Conservation (phyloP, 768 basidiomycete species). For the Mycena metata region DNA sequence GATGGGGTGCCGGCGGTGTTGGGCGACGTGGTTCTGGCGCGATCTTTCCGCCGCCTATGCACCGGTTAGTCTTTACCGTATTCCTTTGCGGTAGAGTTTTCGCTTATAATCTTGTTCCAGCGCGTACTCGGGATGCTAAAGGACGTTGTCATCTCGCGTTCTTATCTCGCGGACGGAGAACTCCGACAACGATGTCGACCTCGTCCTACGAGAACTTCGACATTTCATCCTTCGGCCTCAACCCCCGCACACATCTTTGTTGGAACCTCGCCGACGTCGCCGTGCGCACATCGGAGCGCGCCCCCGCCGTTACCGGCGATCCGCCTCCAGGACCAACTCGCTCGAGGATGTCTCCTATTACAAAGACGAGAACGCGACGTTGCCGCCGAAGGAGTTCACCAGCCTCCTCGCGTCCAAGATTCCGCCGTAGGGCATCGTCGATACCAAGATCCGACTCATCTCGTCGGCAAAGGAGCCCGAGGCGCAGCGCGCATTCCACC, state of each 20-base stretch:
- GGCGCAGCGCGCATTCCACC: constrained; percentile 62
- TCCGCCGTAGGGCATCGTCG: constrained; percentile 75
- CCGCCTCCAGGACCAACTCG: constrained; percentile 72
- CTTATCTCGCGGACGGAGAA: constrained; percentile 84
- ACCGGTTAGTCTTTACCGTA: constrained; percentile 49
- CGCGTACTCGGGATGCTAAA: constrained; percentile 63
- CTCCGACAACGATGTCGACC: constrained; percentile 74
- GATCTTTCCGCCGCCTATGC: constrained; percentile 85
- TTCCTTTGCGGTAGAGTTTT: neutral
- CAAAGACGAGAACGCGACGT: constrained; percentile 52
- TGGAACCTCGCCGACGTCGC: constrained; percentile 76
- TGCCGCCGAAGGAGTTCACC: constrained; percentile 68
- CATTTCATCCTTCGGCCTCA: constrained; percentile 72
- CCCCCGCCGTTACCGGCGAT: constrained; percentile 65
- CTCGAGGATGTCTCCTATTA: constrained; percentile 80
- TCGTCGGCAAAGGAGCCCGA: constrained; percentile 64
- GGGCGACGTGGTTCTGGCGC: constrained; percentile 82
- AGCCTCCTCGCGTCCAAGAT: constrained; percentile 73
- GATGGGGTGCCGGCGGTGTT: constrained; percentile 53
- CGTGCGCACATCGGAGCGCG: constrained; percentile 34
- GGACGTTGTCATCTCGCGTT: no score
- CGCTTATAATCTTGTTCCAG: neutral
- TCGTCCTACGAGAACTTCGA: constrained; percentile 82
- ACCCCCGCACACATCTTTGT: constrained; percentile 79
- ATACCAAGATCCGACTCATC: constrained; percentile 73